Base-by-base conservation (phyloP, 2,329 filamentous ascomycete genomes). In the Aureobasidium subglaciale region DNA sequence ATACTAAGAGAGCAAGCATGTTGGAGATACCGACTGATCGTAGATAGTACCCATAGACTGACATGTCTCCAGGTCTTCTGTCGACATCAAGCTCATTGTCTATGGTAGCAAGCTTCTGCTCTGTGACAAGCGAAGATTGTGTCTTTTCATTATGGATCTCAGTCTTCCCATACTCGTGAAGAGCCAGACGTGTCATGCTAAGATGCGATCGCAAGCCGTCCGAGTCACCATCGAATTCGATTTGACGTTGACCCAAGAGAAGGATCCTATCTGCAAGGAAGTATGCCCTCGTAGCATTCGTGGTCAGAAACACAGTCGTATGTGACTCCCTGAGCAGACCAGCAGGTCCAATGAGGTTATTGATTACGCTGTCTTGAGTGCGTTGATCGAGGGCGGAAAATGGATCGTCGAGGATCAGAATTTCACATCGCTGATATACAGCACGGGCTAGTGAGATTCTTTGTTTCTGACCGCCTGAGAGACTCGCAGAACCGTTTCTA, bases 361-460 rank as follows among this genome's bases (percentile, higher is more conserved):
- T 67, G 62, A 77, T 78, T 11, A 79, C 73, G 24, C 70, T 66
- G 20, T 75, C 73, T 56, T 78, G 76, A 0, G 77, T 79, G 16
- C 72, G 68, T 8, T 70, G 65, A 60, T 80, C 78, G 5, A 80
- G 71, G 3, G 76, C 76, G 56, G 73, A 77, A 11, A 80, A 70
- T 16, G 75, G 72, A 59, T 80, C 77, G 59, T 80, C 78, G 6
- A 80, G 68, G n/a, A 80, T 67, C 20, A 78, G 65, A 20, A 78
- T 67, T 22, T 75, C 69, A 41, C 70, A 71, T 48, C 73, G 70
- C n/a, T 77, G 71, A 62, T 80, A 81, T 9, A 79, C 67, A 13
- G 77, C 77, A 55, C 78, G 68, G 20, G 78, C 78, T n/a, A 80
- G 70, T n/a, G 76, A 73, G 60, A 79, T 71, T 56, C 77, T 71